Conservation (phyloP, 2,329 filamentous ascomycete species). For the Camillea tinctor region DNA sequence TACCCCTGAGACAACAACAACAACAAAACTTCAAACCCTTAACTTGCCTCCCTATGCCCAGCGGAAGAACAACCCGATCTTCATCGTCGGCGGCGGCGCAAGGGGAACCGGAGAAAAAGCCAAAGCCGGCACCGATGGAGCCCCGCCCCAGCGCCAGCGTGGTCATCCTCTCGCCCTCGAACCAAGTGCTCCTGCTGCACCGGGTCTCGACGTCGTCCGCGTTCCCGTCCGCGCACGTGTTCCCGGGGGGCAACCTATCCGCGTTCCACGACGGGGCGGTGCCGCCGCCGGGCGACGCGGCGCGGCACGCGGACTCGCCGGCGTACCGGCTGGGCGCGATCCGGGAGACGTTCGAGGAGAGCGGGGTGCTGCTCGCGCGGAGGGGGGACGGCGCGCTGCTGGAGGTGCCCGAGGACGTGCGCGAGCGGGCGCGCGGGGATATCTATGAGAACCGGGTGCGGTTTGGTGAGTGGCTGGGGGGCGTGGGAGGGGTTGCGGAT, state of each 20-base stretch:
- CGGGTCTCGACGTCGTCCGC: conserved; percentile 79
- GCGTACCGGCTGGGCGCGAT: conserved; percentile 82
- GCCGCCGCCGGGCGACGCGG: conserved; percentile 44
- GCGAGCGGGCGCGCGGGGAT: conserved; percentile 63
- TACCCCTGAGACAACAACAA: background rate
- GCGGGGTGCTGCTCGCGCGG: conserved; percentile 53
- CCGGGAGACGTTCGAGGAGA: conserved; percentile 93
- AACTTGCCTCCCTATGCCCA: background rate
- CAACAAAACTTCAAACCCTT: background rate
- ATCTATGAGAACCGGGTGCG: conserved; percentile 66
- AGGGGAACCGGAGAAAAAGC: conserved; percentile 30
- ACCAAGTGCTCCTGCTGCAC: conserved; percentile 85
- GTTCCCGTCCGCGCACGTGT: conserved; percentile 91
- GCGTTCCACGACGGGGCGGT: conserved; percentile 69
- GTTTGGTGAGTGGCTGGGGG: conserved; percentile 65
- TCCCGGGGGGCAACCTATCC: conserved; percentile 86
- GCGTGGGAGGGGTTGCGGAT: conserved; percentile 61
- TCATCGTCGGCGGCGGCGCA: background rate
- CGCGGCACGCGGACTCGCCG: conserved; percentile 66
- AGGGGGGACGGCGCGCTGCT: conserved; percentile 51
- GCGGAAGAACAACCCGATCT: too few species aligned
- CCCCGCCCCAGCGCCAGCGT: conserved; percentile 58
- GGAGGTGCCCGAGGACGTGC: conserved; percentile 56
- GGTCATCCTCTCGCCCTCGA: conserved; percentile 78
- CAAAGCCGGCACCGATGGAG: conserved; percentile 28